Conservation (phyloP, 2,329 filamentous ascomycete genomes). For the Epichloe festucae region DNA sequence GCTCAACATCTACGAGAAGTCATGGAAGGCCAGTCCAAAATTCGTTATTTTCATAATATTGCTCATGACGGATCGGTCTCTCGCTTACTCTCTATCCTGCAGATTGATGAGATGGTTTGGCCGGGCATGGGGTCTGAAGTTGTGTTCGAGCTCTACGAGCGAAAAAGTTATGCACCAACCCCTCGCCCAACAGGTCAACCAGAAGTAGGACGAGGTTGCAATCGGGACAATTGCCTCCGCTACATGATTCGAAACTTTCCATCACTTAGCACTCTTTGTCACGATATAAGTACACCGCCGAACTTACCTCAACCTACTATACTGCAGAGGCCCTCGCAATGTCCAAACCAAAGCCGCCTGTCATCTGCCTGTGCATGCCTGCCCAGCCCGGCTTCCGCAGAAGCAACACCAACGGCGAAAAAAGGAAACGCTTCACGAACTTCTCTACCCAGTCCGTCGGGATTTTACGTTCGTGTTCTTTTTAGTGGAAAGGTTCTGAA, state of each 20-base stretch:
- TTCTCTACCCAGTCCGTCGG: conserved; percentile 6
- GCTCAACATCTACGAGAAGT: conserved; percentile 48
- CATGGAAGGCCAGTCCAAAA: conserved; percentile 25
- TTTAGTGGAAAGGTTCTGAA: conserved; percentile 55
- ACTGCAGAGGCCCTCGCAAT: conserved; percentile 11
- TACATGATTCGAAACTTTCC: conserved; percentile 15
- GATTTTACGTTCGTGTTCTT: conserved; percentile 51
- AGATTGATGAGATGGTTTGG: conserved; percentile 68
- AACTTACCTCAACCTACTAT: neutral
- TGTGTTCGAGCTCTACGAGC: conserved; percentile 59
- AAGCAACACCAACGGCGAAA: neutral
- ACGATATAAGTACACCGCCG: neutral
- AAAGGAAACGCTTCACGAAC: neutral
- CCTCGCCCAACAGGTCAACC: conserved; percentile 10
- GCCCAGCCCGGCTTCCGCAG: conserved; percentile 4
- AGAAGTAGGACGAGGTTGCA: conserved; percentile 11
- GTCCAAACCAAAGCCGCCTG: conserved; percentile 11
- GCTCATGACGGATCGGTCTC: conserved; percentile 68
- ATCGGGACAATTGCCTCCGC: conserved; percentile 18
- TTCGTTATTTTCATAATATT: conserved; percentile 59
- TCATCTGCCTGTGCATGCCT: conserved; percentile 18
- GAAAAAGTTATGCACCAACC: conserved; percentile 11
- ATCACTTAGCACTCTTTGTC: conserved; percentile 14
- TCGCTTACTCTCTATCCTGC: conserved; percentile 53
- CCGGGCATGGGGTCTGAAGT: conserved; percentile 72